Base-by-base conservation (phyloP, 1,284 basidiomycete species). In the Heterobasidion occidentale region DNA sequence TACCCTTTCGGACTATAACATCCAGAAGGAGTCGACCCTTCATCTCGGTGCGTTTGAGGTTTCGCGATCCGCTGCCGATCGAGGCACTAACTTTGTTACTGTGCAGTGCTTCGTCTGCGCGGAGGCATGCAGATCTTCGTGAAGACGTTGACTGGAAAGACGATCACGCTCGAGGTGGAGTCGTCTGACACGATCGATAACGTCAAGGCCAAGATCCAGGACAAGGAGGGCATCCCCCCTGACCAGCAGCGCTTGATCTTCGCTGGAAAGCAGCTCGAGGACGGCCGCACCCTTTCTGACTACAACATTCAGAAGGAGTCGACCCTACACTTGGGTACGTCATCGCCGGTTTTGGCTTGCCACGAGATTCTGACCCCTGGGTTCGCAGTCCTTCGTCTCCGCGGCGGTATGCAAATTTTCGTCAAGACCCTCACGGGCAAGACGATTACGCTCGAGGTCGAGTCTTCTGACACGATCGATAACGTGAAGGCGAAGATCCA, bases 181-280 rank as follows among this genome's bases (percentile, higher is more conserved):
- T 94, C 92, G 61, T 93, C 90, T 60, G 93, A 96, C 79, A 95
- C 94, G 62, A 95, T 97, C 76, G 94, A 98, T 81, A 96, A 96
- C 83, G 93, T 95, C 77, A 94, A 95, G 80, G 83, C 90, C 72
- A 95, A 95, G 76, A 95, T 95, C 69, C 92, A 94, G 72, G 92
- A 94, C 79, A 94, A 94, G 81, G 92, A 94, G 74, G 92, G 92
- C 36, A 95, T 94, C 60, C 91, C 92, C 58, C 92, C 92, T 64
- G 94, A 97, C 78, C 94, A 98, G 76, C 95, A 98, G 74, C 93
- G 95, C 65, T 76, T 98, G 72, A 98, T 98, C 80, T 98, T 89
- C 62, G 86, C 86, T 48, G 86, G 86, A 53, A 88, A 88, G 76
- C 86, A 88, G 71, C 75, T 88, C 50, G 83, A 84, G 68, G 81